Percentiles rank a stretch among this genome's conserved stretches.
Conservation (phyloP, 192 early-diverging fungal genomes). For the Lunasporangiospora selenospora region DNA sequence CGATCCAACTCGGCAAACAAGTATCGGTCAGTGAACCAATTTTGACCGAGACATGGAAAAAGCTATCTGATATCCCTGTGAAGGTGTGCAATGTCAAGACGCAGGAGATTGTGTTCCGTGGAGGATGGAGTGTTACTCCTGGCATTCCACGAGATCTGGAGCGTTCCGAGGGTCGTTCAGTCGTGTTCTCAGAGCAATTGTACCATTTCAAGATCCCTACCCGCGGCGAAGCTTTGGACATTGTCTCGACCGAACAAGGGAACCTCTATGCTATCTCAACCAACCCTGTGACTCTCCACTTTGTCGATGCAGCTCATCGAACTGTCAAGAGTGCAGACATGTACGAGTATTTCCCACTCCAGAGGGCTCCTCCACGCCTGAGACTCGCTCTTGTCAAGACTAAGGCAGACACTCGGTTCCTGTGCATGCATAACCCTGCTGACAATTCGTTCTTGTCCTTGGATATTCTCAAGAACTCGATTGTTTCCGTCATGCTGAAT, state of each 20-base stretch:
- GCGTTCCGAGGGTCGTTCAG: conserved; percentile 60
- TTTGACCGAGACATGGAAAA: conserved; percentile 64
- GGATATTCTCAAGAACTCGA: conserved; percentile 57
- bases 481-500: conserved; percentile 53
- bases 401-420: conserved; percentile 36
- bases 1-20: conserved; percentile 61
- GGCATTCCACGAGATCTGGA: conserved; percentile 60
- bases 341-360: conserved; percentile 77
- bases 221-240: conserved; percentile 70
- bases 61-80: conserved; percentile 10
- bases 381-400: conserved; percentile 52
- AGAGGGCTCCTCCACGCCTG: conserved; percentile 59
- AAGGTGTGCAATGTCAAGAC: conserved; percentile 24
- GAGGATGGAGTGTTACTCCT: conserved; percentile 61
- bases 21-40: conserved; percentile 57
- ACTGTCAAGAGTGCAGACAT: conserved; percentile 61
- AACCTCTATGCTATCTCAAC: conserved; percentile 64
- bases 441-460: conserved; percentile 64
- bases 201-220: conserved; percentile 71
- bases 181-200: conserved; percentile 71
- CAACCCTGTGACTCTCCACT: conserved; percentile 67
- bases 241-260: conserved; percentile 55
- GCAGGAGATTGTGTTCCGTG: conserved; percentile 35
- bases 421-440: conserved; percentile 66
- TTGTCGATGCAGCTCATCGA: conserved; percentile 57